Conservation (phyloP, 768 basidiomycete genomes). For the Glaciozyma martinii region DNA sequence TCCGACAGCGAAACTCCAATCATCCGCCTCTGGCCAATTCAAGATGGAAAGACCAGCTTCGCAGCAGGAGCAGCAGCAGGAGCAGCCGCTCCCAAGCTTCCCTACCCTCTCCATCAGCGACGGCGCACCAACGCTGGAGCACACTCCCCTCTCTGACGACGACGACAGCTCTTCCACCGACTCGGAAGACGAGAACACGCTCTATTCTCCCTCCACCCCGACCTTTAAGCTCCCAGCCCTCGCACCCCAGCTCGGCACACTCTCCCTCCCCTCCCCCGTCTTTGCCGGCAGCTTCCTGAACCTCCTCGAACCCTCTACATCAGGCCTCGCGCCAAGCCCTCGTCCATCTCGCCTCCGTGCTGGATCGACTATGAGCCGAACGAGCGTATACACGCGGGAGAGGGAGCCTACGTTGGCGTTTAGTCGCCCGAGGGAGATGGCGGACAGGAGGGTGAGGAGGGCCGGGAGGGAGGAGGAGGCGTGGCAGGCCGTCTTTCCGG, state of each 20-base stretch:
- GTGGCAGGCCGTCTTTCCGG: neutral
- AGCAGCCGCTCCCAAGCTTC: no score
- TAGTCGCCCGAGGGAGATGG: neutral
- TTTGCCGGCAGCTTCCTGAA: neutral
- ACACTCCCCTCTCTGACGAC: neutral
- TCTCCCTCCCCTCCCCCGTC: constrained; percentile 1
- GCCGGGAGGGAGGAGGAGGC: neutral
- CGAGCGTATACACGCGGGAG: neutral
- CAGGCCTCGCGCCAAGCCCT: neutral
- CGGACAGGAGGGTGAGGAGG: neutral
- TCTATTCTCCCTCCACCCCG: neutral
- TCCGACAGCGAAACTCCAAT: no score
- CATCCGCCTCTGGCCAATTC: no score
- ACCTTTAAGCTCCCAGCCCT: neutral
- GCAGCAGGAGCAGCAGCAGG: no score
- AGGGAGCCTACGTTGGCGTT: neutral
- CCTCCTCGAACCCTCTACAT: neutral
- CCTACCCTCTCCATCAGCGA: no score
- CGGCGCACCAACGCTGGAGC: neutral
- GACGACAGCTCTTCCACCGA: neutral
- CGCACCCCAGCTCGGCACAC: constrained; percentile 1
- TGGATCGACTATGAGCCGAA: neutral
- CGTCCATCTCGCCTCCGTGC: neutral
- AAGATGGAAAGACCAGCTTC: no score
- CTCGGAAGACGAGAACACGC: neutral